Percentiles rank a stretch among this genome's conserved stretches.
Conservation (phyloP, 495 filamentous ascomycete species). For the Baudoinia panamericana region DNA sequence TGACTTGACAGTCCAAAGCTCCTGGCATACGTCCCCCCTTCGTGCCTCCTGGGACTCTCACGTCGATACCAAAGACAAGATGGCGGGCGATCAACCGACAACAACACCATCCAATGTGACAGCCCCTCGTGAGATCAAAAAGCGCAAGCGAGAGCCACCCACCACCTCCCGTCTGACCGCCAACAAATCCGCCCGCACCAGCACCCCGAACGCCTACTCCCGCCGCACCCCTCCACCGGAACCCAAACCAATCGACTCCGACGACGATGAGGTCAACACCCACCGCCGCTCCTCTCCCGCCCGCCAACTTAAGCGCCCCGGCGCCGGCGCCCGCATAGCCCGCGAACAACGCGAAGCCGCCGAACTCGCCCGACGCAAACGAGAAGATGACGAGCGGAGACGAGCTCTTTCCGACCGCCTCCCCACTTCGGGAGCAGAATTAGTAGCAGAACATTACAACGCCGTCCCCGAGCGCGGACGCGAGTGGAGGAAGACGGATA, state of each 20-base stretch:
- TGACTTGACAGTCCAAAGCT: too few species aligned
- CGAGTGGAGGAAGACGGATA: conserved; percentile 87
- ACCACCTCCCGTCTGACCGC: conserved; percentile 4
- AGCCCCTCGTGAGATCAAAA: conserved; percentile 6
- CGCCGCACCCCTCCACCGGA: conserved; percentile 23
- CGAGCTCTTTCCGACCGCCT: conserved; percentile 27
- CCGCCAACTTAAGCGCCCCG: conserved; percentile 75
- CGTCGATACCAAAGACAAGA: too few species aligned
- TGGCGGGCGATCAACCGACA: not conserved
- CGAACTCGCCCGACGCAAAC: conserved; percentile 48
- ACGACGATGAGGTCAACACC: conserved; percentile 13
- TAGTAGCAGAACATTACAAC: conserved; percentile 89
- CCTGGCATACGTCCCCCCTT: too few species aligned
- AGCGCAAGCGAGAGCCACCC: conserved; percentile 16
- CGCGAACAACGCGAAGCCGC: conserved; percentile 51
- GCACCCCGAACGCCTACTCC: conserved; percentile 17
- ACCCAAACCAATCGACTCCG: conserved; percentile 8
- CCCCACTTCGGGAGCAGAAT: conserved; percentile 38
- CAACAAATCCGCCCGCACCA: conserved; percentile 6
- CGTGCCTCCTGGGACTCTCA: too few species aligned
- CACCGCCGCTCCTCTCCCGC: conserved; percentile 29
- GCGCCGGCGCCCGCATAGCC: conserved; percentile 63
- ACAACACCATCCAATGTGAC: conserved; percentile 13
- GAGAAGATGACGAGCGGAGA: conserved; percentile 40
- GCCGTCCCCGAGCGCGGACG: conserved; percentile 83